Evolutionary conservation across 495 filamentous ascomycete species (phyloP).

Genomic region (Penicillium odoratum): DNA sequence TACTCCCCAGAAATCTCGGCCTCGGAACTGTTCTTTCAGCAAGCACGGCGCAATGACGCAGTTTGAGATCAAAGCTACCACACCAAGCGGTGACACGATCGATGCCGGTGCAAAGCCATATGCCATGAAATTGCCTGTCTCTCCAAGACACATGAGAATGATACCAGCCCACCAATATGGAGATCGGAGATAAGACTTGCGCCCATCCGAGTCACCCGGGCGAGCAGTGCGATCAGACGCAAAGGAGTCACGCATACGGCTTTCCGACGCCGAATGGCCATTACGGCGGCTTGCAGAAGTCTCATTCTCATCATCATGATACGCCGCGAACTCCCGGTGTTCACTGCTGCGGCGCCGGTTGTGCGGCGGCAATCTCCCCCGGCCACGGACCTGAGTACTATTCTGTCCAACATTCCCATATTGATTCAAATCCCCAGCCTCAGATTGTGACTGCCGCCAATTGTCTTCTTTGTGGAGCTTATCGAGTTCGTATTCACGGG

Average conservation of each 20-base stretch:
- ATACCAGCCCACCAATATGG: conserved; percentile 97
- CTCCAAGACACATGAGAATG: conserved; percentile 86
- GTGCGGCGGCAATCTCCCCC: conserved; percentile 11
- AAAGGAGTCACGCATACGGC: conserved; percentile 32
- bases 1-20: conserved; percentile 86
- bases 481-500: conserved; percentile 58
- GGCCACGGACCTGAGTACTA: not conserved
- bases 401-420: conserved; percentile 37
- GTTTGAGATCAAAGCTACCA: conserved; percentile 93
- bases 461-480: conserved; percentile 38
- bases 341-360: conserved; percentile 7
- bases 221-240: conserved; percentile 43
- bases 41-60: conserved; percentile 93
- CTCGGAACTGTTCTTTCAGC: conserved; percentile 84
- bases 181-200: conserved; percentile 77
- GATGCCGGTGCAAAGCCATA: conserved; percentile 99
- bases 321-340: conserved; percentile 21
- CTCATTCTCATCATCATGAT: conserved; percentile 29
- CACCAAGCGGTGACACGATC: conserved; percentile 93
- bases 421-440: conserved; percentile 15
- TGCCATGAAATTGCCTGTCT: conserved; percentile 93
- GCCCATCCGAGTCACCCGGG: conserved; percentile 33
- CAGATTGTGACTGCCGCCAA: conserved; percentile 28
- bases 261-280: conserved; percentile 19
- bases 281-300: conserved; percentile 14